Percentiles rank a stretch among this genome's conserved stretches.
These are phyloP conservation scores for Apiospora sp. DNA, from an alignment of 2,329 filamentous ascomycete genomes.

Conservation along the genomic window DNA sequence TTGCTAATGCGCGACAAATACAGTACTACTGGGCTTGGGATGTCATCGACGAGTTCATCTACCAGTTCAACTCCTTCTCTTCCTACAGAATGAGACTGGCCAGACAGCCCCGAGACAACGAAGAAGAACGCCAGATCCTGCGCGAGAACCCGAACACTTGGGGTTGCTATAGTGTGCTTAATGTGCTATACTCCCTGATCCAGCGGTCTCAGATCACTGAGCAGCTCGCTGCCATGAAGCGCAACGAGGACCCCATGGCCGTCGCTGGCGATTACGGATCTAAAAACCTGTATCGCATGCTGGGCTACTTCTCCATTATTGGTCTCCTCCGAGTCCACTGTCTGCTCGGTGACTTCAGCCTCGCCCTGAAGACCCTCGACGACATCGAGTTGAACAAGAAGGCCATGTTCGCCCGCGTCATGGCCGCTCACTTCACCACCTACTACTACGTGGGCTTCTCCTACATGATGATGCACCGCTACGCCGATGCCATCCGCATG, in stretches of 20 bases:
- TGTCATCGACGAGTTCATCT: conserved; percentile 99
- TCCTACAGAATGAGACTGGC: conserved; percentile 94
- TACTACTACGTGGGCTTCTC: conserved; percentile 99
- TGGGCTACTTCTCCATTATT: conserved; percentile 99
- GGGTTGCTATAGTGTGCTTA: conserved; percentile 99
- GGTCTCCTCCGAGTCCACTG: conserved; percentile 95
- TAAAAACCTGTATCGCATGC: conserved; percentile 95
- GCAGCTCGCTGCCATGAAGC: conserved; percentile 93
- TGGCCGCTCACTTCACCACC: conserved; percentile 99
- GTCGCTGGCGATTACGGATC: conserved; percentile 96
- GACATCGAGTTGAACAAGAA: conserved; percentile 99
- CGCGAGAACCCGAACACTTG: conserved; percentile 98
- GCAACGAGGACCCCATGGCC: conserved; percentile 85
- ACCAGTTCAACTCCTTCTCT: conserved; percentile 99
- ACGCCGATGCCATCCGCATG: conserved; percentile 99
- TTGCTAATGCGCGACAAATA: neutral
- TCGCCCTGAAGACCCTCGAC: conserved; percentile 97
- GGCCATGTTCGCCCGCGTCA: conserved; percentile 99
- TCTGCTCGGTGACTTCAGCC: conserved; percentile 95
- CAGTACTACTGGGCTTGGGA: conserved; percentile 99
- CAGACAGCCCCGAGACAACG: conserved; percentile 77
- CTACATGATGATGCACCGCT: conserved; percentile 99
- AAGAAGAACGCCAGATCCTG: conserved; percentile 90
- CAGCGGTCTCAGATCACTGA: conserved; percentile 98
- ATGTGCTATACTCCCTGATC: conserved; percentile 98